Evolutionary conservation across 495 filamentous ascomycete genomes (phyloP).

Genomic region (Daldinia caldariorum): DNA sequence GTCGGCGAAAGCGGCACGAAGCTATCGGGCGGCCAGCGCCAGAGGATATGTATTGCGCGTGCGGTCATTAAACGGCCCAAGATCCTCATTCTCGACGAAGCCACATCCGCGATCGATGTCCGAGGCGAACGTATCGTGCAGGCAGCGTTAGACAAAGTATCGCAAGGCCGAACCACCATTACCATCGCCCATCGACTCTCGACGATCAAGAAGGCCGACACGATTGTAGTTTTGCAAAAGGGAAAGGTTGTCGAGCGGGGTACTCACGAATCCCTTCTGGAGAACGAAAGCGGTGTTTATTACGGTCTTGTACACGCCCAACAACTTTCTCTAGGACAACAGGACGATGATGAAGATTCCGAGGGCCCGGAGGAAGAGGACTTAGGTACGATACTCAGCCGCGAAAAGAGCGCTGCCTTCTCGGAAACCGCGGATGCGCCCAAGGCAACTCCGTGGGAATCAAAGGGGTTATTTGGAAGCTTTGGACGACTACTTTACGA

Average conservation of each 20-base stretch:
- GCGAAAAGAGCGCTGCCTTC: conserved; percentile 59
- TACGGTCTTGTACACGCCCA: conserved; percentile 66
- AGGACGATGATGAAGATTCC: conserved; percentile 37
- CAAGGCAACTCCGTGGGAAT: conserved; percentile 46
- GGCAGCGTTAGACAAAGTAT: conserved; percentile 73
- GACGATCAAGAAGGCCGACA: conserved; percentile 77
- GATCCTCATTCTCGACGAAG: conserved; percentile 86
- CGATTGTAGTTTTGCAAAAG: conserved; percentile 72
- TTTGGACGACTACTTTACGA: conserved; percentile 61
- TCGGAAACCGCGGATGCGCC: conserved; percentile 44
- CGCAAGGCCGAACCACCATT: conserved; percentile 77
- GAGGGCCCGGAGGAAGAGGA: conserved; percentile 54
- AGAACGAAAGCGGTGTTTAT: conserved; percentile 65
- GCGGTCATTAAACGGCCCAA: conserved; percentile 77
- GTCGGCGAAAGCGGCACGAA: conserved; percentile 63
- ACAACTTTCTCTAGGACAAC: conserved; percentile 55
- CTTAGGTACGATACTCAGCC: conserved; percentile 51
- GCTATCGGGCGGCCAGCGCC: conserved; percentile 67
- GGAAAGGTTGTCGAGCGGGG: conserved; percentile 73
- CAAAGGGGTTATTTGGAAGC: conserved; percentile 52
- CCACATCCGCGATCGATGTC: conserved; percentile 82
- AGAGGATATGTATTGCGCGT: conserved; percentile 75
- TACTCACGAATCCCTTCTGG: conserved; percentile 73
- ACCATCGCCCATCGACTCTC: conserved; percentile 77
- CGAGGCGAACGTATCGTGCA: conserved; percentile 76